Base-by-base conservation (phyloP, 2,329 filamentous ascomycete genomes). In the Fusarium aywerte region DNA sequence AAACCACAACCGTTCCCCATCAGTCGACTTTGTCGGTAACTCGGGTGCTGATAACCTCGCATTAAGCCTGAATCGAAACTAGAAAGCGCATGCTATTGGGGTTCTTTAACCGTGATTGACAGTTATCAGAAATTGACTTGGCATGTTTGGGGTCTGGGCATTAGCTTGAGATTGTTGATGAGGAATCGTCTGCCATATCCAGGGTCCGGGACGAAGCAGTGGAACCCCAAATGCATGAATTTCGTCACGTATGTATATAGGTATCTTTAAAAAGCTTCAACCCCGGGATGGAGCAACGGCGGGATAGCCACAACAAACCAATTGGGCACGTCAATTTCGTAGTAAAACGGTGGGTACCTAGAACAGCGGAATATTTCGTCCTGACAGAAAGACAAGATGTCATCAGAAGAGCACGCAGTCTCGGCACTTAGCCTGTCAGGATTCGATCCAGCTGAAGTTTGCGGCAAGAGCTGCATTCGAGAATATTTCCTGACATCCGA, bases 161-260 rank as follows among this genome's bases (percentile, higher is more conserved):
- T 53, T 47, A 39, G 16, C 52, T 43, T 55, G 31, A 44, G 40
- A 55, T 49, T 54, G 56, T 35, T 44, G 57, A 56, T 33, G 42
- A 64, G 48, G 50, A 57, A 38, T 56, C 42, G 48, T 64, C 40
- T 56, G 51, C 31, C 43, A 53, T 57, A 42, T 48, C 65, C 53
- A 62, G 62, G 62, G 60, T 44, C 61, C 51, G 40, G 44, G 61
- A 62, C 54, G 65, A 68, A 68, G 65, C 49, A 54, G 59, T 73
- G 70, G 62, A 69, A 72, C 66, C 42, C 38, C 42, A 40, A 40
- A 59, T 58, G 60, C 68, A 70, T 67, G 52, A 49, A 73, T 73
- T 67, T 70, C 67, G 69, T 72, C 70, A 73, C 68, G 62, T 56
- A 54, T 70, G 21, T 23, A 42, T 42, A n/a, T n/a, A n/a, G n/a